Conservation (phyloP, 2,329 filamentous ascomycete genomes). For the Stylonectria norvegica region DNA sequence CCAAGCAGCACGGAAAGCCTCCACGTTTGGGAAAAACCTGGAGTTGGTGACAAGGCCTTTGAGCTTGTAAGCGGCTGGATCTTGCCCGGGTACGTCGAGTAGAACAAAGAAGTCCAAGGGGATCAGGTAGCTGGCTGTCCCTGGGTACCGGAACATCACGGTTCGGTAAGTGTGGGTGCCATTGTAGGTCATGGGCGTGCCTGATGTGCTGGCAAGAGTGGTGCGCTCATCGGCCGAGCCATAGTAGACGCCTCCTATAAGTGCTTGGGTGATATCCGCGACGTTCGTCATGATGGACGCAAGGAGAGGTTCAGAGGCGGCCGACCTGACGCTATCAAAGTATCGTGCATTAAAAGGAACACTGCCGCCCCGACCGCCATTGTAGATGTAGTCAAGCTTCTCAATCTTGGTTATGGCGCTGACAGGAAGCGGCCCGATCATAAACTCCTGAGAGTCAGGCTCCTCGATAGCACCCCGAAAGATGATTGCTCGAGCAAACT, state of each 20-base stretch:
- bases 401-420: conserved; percentile 34
- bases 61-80: conserved; percentile 39
- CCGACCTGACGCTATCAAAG: conserved; percentile 29
- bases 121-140: conserved; percentile 37
- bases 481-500: conserved; percentile 46
- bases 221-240: conserved; percentile 28
- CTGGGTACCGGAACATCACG: conserved; percentile 41
- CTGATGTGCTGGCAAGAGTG: conserved; percentile 32
- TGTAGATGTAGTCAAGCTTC: conserved; percentile 42
- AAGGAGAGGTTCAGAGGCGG: conserved; percentile 35
- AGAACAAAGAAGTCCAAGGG: conserved; percentile 45
- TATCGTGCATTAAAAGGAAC: conserved; percentile 35
- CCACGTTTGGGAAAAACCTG: conserved; percentile 35
- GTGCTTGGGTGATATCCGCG: conserved; percentile 41
- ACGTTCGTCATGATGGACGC: conserved; percentile 41
- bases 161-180: conserved; percentile 38
- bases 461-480: conserved; percentile 41
- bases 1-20: conserved; percentile 35
- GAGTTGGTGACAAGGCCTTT: conserved; percentile 42
- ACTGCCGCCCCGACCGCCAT: conserved; percentile 37
- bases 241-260: conserved; percentile 36
- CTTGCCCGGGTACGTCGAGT: conserved; percentile 42
- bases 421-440: conserved; percentile 48
- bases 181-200: conserved; percentile 38
- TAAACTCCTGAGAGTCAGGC: conserved; percentile 46